Percentiles rank a stretch among this genome's conserved stretches.
These are phyloP conservation scores for Obba rivulosa DNA, from an alignment of 768 basidiomycete genomes.

Conservation along the genomic window DNA sequence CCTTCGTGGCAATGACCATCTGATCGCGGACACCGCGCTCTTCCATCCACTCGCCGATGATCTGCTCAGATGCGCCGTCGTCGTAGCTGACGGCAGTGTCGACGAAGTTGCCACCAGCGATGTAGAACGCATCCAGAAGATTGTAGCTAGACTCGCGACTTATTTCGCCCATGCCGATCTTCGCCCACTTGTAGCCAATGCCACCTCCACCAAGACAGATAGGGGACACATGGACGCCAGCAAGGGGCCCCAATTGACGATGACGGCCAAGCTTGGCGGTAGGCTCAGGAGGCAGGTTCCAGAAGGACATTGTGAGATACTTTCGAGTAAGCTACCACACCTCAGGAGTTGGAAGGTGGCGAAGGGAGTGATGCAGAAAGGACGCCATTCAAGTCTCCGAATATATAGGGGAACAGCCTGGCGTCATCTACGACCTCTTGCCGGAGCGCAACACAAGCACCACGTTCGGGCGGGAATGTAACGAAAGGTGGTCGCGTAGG, in stretches of 20 bases:
- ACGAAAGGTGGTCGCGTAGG: no score
- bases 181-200: slow-evolving; percentile 33
- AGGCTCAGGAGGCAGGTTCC: slow-evolving; percentile 10
- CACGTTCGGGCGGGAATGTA: no score
- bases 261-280: slow-evolving; percentile 23
- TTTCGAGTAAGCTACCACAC: no score
- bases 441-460: no score
- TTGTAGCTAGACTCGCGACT: slow-evolving; percentile 31
- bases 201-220: slow-evolving; percentile 34
- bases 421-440: no score
- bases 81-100: slow-evolving; percentile 35
- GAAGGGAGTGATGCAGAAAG: no score
- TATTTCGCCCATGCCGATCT: slow-evolving; percentile 26
- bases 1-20: slow-evolving; percentile 29
- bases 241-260: slow-evolving; percentile 28
- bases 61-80: slow-evolving; percentile 30
- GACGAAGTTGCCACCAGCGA: slow-evolving; percentile 29
- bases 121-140: slow-evolving; percentile 34
- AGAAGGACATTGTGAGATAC: neutral
- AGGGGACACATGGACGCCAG: slow-evolving; percentile 33
- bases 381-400: no score
- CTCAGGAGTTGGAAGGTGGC: no score
- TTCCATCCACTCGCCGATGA: slow-evolving; percentile 39
- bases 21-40: slow-evolving; percentile 29
- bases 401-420: no score